A percentile compares a stretch with the other conserved stretches of the same genome.
Evolutionary conservation across 2,329 filamentous ascomycete species (phyloP).

Genomic region (Trichoderma pleuroti): DNA sequence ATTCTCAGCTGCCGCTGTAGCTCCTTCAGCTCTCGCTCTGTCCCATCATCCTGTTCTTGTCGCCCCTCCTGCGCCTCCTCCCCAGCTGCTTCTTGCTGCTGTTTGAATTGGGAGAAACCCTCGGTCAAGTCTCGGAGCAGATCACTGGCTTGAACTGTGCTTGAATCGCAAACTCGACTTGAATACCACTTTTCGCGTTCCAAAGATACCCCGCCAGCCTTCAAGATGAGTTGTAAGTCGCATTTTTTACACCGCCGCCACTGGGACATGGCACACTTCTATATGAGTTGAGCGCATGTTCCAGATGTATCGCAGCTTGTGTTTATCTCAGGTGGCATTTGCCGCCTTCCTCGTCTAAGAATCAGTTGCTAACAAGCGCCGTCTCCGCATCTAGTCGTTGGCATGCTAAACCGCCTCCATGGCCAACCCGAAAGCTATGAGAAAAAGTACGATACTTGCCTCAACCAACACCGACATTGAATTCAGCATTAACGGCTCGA

Average conservation of each 20-base stretch:
- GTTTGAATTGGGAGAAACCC: background rate
- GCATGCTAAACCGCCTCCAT: conserved; percentile 92
- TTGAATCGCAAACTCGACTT: background rate
- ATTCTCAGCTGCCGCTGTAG: conserved; percentile 16
- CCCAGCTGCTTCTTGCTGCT: background rate
- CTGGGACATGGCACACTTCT: no score
- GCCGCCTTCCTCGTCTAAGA: no score
- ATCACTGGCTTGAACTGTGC: background rate
- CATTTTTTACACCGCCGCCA: background rate
- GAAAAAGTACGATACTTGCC: conserved; percentile 67
- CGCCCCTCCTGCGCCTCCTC: background rate
- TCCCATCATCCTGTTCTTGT: background rate
- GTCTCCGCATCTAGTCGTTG: conserved; percentile 57
- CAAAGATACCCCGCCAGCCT: conserved; percentile 20
- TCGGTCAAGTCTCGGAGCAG: no score
- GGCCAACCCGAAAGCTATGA: conserved; percentile 98
- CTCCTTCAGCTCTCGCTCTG: conserved; percentile 5
- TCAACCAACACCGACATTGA: background rate
- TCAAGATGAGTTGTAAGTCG: conserved; percentile 42
- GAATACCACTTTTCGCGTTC: background rate
- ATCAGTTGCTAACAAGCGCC: background rate
- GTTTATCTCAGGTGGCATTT: no score
- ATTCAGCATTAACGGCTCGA: conserved; percentile 11
- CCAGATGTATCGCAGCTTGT: no score
- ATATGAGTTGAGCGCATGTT: no score